Evolutionary conservation across 495 filamentous ascomycete genomes (phyloP).

Genomic region (Neurospora sp.): DNA sequence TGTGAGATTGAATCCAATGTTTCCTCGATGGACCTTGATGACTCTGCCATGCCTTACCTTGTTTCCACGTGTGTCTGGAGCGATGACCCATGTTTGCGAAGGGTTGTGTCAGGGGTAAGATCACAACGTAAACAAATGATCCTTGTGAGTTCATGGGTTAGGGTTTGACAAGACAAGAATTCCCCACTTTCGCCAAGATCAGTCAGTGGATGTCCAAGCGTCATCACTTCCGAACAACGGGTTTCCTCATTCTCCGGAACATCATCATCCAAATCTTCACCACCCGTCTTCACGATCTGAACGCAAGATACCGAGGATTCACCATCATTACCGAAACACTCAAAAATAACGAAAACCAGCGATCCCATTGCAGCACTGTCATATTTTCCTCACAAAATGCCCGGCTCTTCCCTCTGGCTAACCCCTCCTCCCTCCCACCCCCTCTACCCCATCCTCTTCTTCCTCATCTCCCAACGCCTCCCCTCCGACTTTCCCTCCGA

Average conservation of each 20-base stretch:
- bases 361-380: neutral
- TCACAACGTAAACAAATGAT: neutral
- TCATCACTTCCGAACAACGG: neutral
- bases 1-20: neutral
- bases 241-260: neutral
- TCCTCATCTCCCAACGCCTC: constrained; percentile 15
- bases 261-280: neutral
- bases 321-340: neutral
- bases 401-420: constrained; percentile 24
- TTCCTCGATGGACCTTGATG: neutral
- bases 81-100: neutral
- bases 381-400: constrained; percentile 7
- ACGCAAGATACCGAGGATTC: neutral
- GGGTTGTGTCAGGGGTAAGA: neutral
- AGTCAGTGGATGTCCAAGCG: neutral
- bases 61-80: neutral
- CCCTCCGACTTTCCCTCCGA: constrained; percentile 15
- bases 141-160: neutral
- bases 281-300: neutral
- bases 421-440: constrained; percentile 17
- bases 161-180: neutral
- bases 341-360: neutral
- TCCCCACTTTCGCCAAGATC: neutral
- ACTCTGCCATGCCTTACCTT: neutral
- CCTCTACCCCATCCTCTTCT: constrained; percentile 10